Base-by-base conservation (phyloP, 2,329 filamentous ascomycete species). In the Apiospora arundinis region DNA sequence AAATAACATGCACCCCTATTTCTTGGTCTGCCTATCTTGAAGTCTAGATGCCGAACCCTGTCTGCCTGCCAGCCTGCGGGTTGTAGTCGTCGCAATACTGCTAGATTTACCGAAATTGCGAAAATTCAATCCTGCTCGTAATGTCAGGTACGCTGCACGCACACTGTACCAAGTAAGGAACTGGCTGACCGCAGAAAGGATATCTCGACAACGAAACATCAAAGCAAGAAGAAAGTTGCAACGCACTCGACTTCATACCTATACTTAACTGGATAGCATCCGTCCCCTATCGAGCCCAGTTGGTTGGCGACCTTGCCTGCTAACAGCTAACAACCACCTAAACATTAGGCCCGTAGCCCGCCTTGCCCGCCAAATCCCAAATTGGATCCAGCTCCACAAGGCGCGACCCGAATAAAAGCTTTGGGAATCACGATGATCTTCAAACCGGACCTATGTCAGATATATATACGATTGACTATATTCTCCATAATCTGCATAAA, bases 81-180 rank as follows among this genome's bases (percentile, higher is more conserved):
- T 45, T 45, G 42, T 45, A 45, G 42, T 1, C 42, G 42, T 45
- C 12, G 52, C 49, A 28, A 37, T 60, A 25, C 52, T 37, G 52
- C 52, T 37, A 21, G 18, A 60, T 60, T 32, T 60, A 60, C 52
- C 52, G 52, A 60, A 37, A 60, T 60, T 60, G 16, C 52, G 52
- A 60, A 60, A 32, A 7, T 32, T 32, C 49, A 56, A 56, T 56
- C 49, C 25, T 56, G 49, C 25, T 32, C 4, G 1, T 9, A 25
- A 60, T 60, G 28, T 11, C 52, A 60, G 52, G 28, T 21, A 37
- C 25, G 52, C 52, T 60, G 28, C 52, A 37, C 16, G 14, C 52
- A 37, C n/a, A 8, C 25, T 60, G 52, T 16, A 37, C n/a, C n/a
- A 60, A 4, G 32, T 3, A 32, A 32, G 3, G 3, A 32, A 32